A percentile compares a stretch with the other conserved stretches of the same genome.
Conservation (phyloP, 2,329 filamentous ascomycete species). For the Aspergillus awamori region DNA sequence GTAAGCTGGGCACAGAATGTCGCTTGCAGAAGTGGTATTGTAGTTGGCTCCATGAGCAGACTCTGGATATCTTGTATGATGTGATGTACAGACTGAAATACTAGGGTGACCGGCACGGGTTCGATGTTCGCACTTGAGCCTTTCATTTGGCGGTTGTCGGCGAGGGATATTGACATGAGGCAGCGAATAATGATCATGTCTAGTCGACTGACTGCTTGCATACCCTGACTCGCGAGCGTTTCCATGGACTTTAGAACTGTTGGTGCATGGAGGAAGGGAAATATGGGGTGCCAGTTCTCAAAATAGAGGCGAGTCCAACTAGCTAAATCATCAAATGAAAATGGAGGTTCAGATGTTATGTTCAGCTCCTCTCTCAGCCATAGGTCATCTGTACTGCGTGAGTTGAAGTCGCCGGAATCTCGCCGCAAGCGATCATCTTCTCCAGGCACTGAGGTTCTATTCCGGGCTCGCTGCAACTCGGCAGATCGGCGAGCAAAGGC, state of each 20-base stretch:
- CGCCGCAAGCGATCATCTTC: conserved; percentile 55
- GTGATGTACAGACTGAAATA: conserved; percentile 55
- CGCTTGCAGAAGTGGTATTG: conserved; percentile 54
- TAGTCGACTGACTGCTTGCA: conserved; percentile 32
- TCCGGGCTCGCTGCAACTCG: conserved; percentile 31
- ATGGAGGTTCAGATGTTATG: conserved; percentile 38
- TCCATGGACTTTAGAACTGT: conserved; percentile 54
- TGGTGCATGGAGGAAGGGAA: conserved; percentile 60
- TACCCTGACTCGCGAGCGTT: conserved; percentile 39
- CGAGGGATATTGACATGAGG: conserved; percentile 57
- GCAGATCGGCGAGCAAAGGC: conserved; percentile 47
- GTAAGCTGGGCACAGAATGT: conserved; percentile 58
- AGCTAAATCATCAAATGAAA: conserved; percentile 55
- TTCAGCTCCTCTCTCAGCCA: conserved; percentile 41
- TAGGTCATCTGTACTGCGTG: conserved; percentile 6
- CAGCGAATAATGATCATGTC: conserved; percentile 52
- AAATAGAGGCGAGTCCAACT: conserved; percentile 59
- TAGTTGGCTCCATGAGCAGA: conserved; percentile 52
- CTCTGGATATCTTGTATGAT: conserved; percentile 55
- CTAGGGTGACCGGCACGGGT: conserved; percentile 47
- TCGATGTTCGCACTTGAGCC: conserved; percentile 20
- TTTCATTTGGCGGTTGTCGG: conserved; percentile 53
- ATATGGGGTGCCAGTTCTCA: conserved; percentile 60
- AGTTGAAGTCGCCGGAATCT: conserved; percentile 21
- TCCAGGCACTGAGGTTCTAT: conserved; percentile 55